Conservation (phyloP, 1,139 yeast species). For the Meyerozyma guilliermondii region DNA sequence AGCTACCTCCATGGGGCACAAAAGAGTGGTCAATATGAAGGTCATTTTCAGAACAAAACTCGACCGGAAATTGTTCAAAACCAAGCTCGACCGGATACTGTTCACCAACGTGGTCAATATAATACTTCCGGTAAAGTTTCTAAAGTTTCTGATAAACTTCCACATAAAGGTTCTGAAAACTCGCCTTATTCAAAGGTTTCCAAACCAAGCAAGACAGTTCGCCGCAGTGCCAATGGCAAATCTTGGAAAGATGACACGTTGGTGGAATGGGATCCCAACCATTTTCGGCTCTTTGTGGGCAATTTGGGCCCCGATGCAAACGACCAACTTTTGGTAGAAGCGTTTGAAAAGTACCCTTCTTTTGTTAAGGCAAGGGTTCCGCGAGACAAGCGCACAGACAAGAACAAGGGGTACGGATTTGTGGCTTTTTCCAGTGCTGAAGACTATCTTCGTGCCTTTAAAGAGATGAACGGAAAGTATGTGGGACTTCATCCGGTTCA, state of each 20-base stretch:
- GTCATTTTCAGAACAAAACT: too few species aligned
- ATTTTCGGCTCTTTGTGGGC: slow-evolving; percentile 70
- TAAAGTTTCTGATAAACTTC: too few species aligned
- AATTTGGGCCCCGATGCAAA: slow-evolving; percentile 66
- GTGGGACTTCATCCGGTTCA: slow-evolving; percentile 73
- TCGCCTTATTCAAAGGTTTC: too few species aligned
- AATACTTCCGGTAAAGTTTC: too few species aligned
- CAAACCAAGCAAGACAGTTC: neutral
- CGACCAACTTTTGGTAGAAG: slow-evolving; percentile 46
- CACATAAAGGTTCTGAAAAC: too few species aligned
- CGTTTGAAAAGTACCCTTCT: slow-evolving; percentile 48
- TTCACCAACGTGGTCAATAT: too few species aligned
- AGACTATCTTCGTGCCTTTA: slow-evolving; percentile 65
- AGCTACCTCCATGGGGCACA: slow-evolving; percentile 29
- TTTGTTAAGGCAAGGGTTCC: slow-evolving; percentile 56
- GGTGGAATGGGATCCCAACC: slow-evolving; percentile 61
- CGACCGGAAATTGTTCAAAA: too few species aligned
- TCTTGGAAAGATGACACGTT: slow-evolving; percentile 46
- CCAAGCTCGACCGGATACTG: too few species aligned
- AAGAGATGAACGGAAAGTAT: slow-evolving; percentile 72
- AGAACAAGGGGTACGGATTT: slow-evolving; percentile 65
- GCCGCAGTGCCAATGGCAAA: slow-evolving; percentile 33
- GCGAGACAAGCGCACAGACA: slow-evolving; percentile 34
- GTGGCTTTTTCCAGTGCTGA: slow-evolving; percentile 59
- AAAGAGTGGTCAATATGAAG: too few species aligned